These are phyloP conservation scores for Xeromyces bisporus DNA, from an alignment of 495 filamentous ascomycete genomes.

Conservation along the genomic window DNA sequence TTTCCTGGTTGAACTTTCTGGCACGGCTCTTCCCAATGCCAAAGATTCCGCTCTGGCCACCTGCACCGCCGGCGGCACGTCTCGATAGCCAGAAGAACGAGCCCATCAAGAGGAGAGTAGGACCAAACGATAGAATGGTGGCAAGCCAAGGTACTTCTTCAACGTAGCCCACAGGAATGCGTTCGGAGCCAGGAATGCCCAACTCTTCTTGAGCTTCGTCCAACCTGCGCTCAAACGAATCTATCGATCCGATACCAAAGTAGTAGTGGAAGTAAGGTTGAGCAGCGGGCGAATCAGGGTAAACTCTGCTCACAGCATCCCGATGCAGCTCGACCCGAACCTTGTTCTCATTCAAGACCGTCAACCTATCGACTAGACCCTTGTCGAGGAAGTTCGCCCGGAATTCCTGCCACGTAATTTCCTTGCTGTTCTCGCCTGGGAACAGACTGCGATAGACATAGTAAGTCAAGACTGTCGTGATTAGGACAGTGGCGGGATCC, in stretches of 20 bases:
- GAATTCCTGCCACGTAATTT: conserved; percentile 98
- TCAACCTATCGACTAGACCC: conserved; percentile 85
- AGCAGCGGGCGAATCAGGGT: conserved; percentile 63
- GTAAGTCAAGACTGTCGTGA: conserved; percentile 43
- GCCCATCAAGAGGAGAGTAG: conserved; percentile 71
- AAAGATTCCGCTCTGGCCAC: conserved; percentile 68
- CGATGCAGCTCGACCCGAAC: conserved; percentile 76
- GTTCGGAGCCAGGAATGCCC: conserved; percentile 61
- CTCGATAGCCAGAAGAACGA: conserved; percentile 56
- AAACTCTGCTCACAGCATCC: conserved; percentile 57
- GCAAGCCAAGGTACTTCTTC: conserved; percentile 50
- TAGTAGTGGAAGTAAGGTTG: conserved; percentile 66
- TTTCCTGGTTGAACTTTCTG: conserved; percentile 93
- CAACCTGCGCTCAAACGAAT: conserved; percentile 74
- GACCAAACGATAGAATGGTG: conserved; percentile 59
- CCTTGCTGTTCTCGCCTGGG: conserved; percentile 48
- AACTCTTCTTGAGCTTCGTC: conserved; percentile 79
- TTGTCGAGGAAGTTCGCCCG: conserved; percentile 83
- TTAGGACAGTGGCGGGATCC: conserved; percentile 37
- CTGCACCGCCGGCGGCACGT: conserved; percentile 44
- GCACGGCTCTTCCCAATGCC: conserved; percentile 89
- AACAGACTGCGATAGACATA: conserved; percentile 41
- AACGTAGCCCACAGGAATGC: conserved; percentile 83
- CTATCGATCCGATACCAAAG: conserved; percentile 89
- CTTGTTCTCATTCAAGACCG: conserved; percentile 51